These are phyloP conservation scores for Tricholoma matsutake DNA, from an alignment of 768 basidiomycete species.

Conservation along the genomic window DNA sequence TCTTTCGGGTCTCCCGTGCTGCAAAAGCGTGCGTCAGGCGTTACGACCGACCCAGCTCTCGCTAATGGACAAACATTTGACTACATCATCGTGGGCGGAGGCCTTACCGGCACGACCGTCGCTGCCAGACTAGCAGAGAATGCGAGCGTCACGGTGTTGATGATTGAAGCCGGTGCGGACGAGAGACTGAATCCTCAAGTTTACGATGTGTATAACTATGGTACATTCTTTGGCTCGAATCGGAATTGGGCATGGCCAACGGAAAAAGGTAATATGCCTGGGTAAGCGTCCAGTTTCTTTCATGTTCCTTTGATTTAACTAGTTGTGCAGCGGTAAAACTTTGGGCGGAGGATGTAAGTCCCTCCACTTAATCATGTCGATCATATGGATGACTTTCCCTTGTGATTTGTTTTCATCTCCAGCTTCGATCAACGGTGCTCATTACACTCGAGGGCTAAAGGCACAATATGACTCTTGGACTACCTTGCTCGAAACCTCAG, in stretches of 20 bases:
- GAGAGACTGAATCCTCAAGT: conserved; percentile 41
- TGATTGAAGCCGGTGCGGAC: conserved; percentile 53
- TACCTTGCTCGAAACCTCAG: conserved; percentile 34
- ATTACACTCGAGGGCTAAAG: conserved; percentile 41
- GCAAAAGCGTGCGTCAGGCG: conserved; percentile 29
- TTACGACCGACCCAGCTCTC: conserved; percentile 28
- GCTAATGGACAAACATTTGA: conserved; percentile 39
- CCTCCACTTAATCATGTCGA: not conserved
- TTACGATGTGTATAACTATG: conserved; percentile 45
- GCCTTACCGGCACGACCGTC: conserved; percentile 46
- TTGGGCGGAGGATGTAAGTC: conserved; percentile 39
- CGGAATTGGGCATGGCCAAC: conserved; percentile 48
- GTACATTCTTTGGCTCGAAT: conserved; percentile 37
- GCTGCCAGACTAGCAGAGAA: conserved; percentile 47
- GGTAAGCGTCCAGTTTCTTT: conserved; percentile 24
- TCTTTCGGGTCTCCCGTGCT: conserved; percentile 19
- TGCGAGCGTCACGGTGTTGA: conserved; percentile 37
- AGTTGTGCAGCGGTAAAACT: conserved; percentile 40
- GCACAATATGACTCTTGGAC: conserved; percentile 45
- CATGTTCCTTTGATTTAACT: not conserved
- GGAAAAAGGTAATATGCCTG: conserved; percentile 38
- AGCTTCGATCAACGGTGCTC: conserved; percentile 48
- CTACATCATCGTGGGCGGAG: conserved; percentile 45
- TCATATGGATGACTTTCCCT: not conserved
- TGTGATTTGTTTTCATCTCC: not conserved